Evolutionary conservation across 495 filamentous ascomycete species (phyloP), one percentile per base, ranked within the genome.

Genomic region (Penicillium dipodomyicola): DNA sequence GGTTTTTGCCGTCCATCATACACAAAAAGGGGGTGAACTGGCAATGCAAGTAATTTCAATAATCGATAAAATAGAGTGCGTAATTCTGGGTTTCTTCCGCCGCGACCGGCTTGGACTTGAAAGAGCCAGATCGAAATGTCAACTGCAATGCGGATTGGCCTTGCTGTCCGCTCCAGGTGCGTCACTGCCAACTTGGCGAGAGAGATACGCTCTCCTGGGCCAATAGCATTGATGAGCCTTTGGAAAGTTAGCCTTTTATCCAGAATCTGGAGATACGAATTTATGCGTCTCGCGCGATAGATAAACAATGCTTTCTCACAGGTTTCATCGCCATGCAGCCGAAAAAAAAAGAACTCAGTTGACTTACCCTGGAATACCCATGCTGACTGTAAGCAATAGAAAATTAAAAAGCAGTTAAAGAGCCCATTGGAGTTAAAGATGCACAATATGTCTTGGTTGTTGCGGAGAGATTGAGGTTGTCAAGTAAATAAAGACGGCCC

Each of bases 81-180:
- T 15, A 96, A 77, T 15, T 93, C 92, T 5, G 95, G 94, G 66
- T 97, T 97, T 25, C 83, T 83, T 46, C 95, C 95, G 22, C 94
- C 92, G 70, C 87, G 83, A 17, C 89, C 87, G 8, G 91, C 85
- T 61, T 95, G 92, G 8, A 87, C 86, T 65, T 99, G 94, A 65
- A 96, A 97, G 22, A 96, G 86, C 95, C 95, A 99, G 68, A 99
- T 97, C 0, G 91, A 91, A 57, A 94, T 88, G 68, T 99, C 95
- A 49, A 99, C 90, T 19, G 95, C 95, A 27, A 99, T 78, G 14
- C 92, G 85, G 7, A 97, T 77, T 0, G 94, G 91, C 5, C 86
- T 81, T 22, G 82, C 79, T 40, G 81, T 84, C 32, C 82, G 70
- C 59, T 91, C 86, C 56, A 92, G 80, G 54, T 89, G 85, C 17